These are phyloP conservation scores for Arabis alpina DNA, from an alignment of 345 rosid species.

Conservation along the genomic window DNA sequence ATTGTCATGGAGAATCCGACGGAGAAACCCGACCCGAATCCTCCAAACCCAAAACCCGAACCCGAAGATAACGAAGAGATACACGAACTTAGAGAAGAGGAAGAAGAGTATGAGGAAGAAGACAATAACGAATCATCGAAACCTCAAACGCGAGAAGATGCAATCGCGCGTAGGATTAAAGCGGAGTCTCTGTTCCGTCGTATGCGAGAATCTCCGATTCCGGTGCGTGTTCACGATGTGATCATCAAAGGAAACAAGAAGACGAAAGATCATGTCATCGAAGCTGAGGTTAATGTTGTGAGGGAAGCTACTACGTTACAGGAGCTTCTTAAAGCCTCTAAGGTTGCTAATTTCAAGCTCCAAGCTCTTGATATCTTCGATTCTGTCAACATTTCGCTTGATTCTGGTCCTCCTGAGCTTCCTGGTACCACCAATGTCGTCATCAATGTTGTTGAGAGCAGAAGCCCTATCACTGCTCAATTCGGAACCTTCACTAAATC, in stretches of 20 bases:
- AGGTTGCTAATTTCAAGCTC: slow-evolving; percentile 59
- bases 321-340: slow-evolving; percentile 71
- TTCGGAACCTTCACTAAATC: slow-evolving; percentile 71
- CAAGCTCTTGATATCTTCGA: slow-evolving; percentile 77
- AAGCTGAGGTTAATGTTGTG: slow-evolving; percentile 62
- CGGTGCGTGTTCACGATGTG: slow-evolving; percentile 87
- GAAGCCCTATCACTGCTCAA: slow-evolving; percentile 61
- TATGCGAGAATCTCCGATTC: slow-evolving; percentile 53
- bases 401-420: slow-evolving; percentile 87
- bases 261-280: slow-evolving; percentile 78
- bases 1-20: slow-evolving; percentile 44
- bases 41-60: slow-evolving; percentile 14
- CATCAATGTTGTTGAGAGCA: slow-evolving; percentile 69
- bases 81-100: slow-evolving; percentile 24
- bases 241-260: slow-evolving; percentile 76
- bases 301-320: slow-evolving; percentile 68
- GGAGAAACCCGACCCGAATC: slow-evolving; percentile 41
- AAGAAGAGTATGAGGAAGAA: slow-evolving; percentile 48
- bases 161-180: slow-evolving; percentile 41
- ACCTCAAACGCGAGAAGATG: slow-evolving; percentile 39
- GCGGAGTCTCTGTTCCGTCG: slow-evolving; percentile 57
- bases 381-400: slow-evolving; percentile 75
- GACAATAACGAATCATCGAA: slow-evolving; percentile 40
- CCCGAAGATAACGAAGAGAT: slow-evolving; percentile 13
- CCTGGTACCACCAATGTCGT: slow-evolving; percentile 87